phyloP scores from a whole-genome alignment of 2,329 filamentous ascomycete genomes.

The Fusarium tuaranense region DNA sequence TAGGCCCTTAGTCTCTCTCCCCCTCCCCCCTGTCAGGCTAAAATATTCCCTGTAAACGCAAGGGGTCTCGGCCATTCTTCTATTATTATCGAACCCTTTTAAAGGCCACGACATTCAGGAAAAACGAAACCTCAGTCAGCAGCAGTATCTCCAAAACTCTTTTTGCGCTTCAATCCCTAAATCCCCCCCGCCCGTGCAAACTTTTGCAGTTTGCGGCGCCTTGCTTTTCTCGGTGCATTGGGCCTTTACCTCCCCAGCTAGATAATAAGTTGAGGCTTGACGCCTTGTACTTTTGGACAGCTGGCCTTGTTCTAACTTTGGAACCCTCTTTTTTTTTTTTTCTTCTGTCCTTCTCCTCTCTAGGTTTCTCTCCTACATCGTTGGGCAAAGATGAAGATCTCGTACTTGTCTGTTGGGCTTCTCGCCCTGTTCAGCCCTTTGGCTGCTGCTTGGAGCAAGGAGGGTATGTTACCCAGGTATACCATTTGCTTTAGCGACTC shows the following conservation, averaged over 20 bases:
- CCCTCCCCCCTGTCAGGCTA: neutral
- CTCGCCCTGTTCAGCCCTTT: constrained; percentile 75
- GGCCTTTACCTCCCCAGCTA: neutral
- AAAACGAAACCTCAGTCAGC: neutral
- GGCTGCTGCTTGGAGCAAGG: constrained; percentile 84
- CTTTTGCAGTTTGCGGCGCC: constrained; percentile 12
- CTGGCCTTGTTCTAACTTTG: constrained; percentile 33
- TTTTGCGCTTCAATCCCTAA: neutral
- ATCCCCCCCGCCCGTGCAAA: neutral
- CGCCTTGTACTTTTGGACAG: constrained; percentile 24
- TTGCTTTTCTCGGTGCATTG: constrained; percentile 29
- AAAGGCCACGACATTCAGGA: constrained; percentile 11
- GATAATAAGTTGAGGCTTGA: neutral
- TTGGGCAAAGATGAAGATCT: constrained; percentile 74
- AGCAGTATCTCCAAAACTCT: neutral
- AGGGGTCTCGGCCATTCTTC: constrained; percentile 4
- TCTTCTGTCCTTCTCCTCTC: neutral
- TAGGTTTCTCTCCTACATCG: constrained; percentile 1
- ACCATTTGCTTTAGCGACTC: neutral
- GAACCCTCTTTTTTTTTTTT: constrained; percentile 18
- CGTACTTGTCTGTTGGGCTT: constrained; percentile 75
- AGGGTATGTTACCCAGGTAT: constrained; percentile 67
- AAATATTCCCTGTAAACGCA: constrained; percentile 3
- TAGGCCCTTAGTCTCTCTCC: neutral
- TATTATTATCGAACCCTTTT: neutral